Evolutionary conservation across 208 protist genomes (phyloP), one percentile per base, ranked within the genome.

Genomic region (Trypanosoma mega): DNA sequence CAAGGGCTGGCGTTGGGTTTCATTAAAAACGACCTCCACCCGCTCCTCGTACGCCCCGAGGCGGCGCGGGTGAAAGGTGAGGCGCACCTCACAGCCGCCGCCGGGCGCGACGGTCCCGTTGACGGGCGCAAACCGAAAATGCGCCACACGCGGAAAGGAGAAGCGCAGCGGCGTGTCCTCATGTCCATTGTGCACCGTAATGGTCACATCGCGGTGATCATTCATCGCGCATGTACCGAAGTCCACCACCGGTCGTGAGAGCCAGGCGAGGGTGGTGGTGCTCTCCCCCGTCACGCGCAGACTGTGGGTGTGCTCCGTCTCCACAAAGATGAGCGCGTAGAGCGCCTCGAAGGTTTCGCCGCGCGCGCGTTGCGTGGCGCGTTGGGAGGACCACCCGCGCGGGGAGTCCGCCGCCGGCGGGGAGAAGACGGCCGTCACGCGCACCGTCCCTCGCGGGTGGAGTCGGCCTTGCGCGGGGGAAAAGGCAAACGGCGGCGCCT

Each of bases 61-160:
- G 18, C 91, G 86, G 55, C 76, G 76, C 4, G 94, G 94, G 26
- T 72, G 72, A 73, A 93, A 98, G 7, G 72, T 80, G 8, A 97
- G 46, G n/a, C 58, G 52, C 18, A 98, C 57, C 27, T 80, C 62
- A 26, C 57, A 33, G 8, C 24, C 46, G 8, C 77, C 68, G 14
- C 74, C 58, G 11, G 87, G 62, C 20, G 64, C 37, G 5, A 97
- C 80, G 2, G 63, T 65, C 16, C 89, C 89, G 30, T 51, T 69
- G 2, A 60, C 39, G 16, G 82, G 75, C 8, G 31, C 57, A 41
- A 90, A 74, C 33, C 55, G 67, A 50, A 97, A 97, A 60, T 97
- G 78, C 9, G 94, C 84, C 5, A 93, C 76, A 21, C 63, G 70
- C 24, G 63, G 66, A 24, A 97, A 82, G 3, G 63, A 46, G 69